phyloP scores from a whole-genome alignment of 1,284 basidiomycete genomes.

The Kwoniella shivajii region DNA sequence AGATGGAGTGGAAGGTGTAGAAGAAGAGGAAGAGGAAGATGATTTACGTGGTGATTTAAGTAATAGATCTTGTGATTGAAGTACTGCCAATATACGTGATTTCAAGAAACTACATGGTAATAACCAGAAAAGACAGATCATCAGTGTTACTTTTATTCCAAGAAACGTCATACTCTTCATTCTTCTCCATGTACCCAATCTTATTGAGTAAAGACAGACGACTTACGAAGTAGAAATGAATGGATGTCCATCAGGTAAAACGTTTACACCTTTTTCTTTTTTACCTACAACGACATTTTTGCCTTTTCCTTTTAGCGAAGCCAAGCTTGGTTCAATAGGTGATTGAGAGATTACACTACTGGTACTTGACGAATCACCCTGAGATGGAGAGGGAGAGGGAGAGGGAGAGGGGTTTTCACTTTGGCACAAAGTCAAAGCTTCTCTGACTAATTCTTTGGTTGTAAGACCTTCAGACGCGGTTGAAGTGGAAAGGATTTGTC shows the following conservation, averaged over 20 bases:
- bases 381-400: not conserved
- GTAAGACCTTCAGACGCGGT: slow-evolving; percentile 15
- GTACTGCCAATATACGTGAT: slow-evolving; percentile 40
- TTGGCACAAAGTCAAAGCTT: slow-evolving; percentile 24
- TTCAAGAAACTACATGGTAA: slow-evolving; percentile 42
- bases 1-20: slow-evolving; percentile 1
- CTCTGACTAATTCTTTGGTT: slow-evolving; percentile 41
- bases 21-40: slow-evolving; percentile 3
- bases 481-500: slow-evolving; percentile 30
- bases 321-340: not conserved
- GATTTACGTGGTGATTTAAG: slow-evolving; percentile 18
- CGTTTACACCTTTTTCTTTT: slow-evolving; percentile 9
- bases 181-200: no score
- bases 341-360: not conserved
- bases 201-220: slow-evolving; percentile 6
- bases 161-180: no score
- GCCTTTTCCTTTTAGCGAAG: slow-evolving; percentile 11
- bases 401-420: not conserved
- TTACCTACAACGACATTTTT: not conserved
- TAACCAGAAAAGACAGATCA: no score
- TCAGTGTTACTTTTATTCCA: no score
- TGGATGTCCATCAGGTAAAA: slow-evolving; percentile 42
- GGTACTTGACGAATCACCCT: no score
- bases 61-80: slow-evolving; percentile 42
- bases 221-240: slow-evolving; percentile 46